Evolutionary conservation across 2,329 filamentous ascomycete genomes (phyloP), one percentile per base, ranked within the genome.

Genomic region (Talaromyces sp.): DNA sequence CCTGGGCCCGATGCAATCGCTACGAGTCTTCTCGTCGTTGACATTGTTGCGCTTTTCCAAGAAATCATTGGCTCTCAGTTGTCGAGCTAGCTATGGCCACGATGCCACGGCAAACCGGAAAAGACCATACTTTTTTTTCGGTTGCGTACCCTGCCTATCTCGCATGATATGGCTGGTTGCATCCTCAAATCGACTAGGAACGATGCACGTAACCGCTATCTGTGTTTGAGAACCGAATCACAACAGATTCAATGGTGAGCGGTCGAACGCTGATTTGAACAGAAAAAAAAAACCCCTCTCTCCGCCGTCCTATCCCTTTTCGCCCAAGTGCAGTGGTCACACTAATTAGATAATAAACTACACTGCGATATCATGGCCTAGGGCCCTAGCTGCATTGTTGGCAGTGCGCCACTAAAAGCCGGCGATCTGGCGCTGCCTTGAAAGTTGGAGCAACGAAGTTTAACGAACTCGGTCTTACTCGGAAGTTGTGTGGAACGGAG

Each of bases 321-420:
- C 24, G 49, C 49, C 13, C 24, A 52, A 26, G 49, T 52, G 49
- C 49, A 52, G 24, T 29, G 49, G 49, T 29, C 49, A 52, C 49
- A 52, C 49, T 52, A 29, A 61, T 52, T 61, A 61, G 50, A 50
- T 50, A 61, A 58, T 61, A 61, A 58, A 38, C 59, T 61, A 58
- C 56, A 56, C 59, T 52, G 51, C 59, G 35, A 61, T 55, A 58
- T 58, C 51, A 55, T 50, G 51, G 52, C 35, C 59, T 61, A 55
- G 50, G 46, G 35, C 24, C 31, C 58, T 61, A 61, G 59, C 51
- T 55, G 59, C 59, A 61, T 61, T 55, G 57, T 49, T 58, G 55
- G 55, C 59, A 51, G 49, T 29, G 27, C 24, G 24, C 49, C 26
- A 29, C 49, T 52, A 52, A 26, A 29, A 52, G 13, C 49, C 49